These are phyloP conservation scores for Kazachstania kunashirensis DNA, from an alignment of 805 yeast species.

Conservation along the genomic window DNA sequence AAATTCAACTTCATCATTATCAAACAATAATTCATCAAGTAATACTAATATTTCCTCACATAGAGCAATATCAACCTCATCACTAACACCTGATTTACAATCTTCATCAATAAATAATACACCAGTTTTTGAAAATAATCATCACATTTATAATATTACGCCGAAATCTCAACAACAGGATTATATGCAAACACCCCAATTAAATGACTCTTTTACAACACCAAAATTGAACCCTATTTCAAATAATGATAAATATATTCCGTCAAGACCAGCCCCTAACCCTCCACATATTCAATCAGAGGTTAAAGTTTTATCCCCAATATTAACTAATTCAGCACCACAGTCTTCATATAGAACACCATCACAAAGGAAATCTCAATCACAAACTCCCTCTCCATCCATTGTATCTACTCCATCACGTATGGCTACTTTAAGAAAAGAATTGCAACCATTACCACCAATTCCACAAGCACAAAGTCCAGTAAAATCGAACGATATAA, in stretches of 20 bases:
- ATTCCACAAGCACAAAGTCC: constrained; percentile 8
- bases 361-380: not conserved
- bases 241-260: constrained; percentile 37
- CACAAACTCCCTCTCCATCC: not conserved
- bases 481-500: not conserved
- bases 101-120: not conserved
- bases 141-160: not conserved
- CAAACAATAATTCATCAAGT: not conserved
- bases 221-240: constrained; percentile 1
- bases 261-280: constrained; percentile 60
- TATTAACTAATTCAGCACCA: not conserved
- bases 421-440: constrained; percentile 16
- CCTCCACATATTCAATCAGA: constrained; percentile 32
- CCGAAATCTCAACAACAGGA: constrained; percentile 4
- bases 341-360: not conserved
- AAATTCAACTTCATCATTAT: not conserved
- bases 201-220: not conserved
- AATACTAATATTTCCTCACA: not conserved
- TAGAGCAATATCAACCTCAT: constrained; percentile 4
- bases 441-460: constrained; percentile 23
- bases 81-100: constrained; percentile 4
- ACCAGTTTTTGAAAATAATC: not conserved
- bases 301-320: not conserved
- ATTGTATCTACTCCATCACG: constrained; percentile 10
- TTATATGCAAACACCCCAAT: not conserved